These are phyloP conservation scores for Fraxinus quadrangulata DNA, from an alignment of 257 asterid genomes.

Conservation along the genomic window DNA sequence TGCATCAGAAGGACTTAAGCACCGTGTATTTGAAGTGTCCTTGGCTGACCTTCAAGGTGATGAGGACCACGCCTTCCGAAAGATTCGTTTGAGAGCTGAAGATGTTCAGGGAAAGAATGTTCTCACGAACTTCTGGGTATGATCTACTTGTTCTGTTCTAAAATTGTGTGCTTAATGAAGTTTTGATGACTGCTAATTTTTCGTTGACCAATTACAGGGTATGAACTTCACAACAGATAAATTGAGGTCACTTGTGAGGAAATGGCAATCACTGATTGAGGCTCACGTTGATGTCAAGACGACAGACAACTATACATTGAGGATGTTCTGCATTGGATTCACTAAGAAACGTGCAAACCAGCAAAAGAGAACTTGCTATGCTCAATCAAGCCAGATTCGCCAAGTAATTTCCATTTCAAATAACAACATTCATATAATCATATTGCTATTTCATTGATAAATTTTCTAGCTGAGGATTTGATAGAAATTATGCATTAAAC, in stretches of 20 bases:
- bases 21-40: slow-evolving; percentile 31
- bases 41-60: slow-evolving; percentile 37
- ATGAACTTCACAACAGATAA: slow-evolving; percentile 76
- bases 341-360: slow-evolving; percentile 73
- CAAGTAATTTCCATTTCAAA: slow-evolving; percentile 35
- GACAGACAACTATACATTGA: slow-evolving; percentile 53
- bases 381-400: slow-evolving; percentile 67
- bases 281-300: slow-evolving; percentile 74
- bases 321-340: slow-evolving; percentile 65
- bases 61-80: slow-evolving; percentile 34
- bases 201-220: slow-evolving; percentile 36
- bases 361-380: slow-evolving; percentile 69
- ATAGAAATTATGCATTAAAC: background rate
- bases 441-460: background rate
- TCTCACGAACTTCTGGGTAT: slow-evolving; percentile 33
- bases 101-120: slow-evolving; percentile 37
- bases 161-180: too few species aligned
- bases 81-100: slow-evolving; percentile 35
- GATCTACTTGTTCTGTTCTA: background rate
- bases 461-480: background rate
- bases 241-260: slow-evolving; percentile 62
- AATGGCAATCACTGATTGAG: slow-evolving; percentile 64
- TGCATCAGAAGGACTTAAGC: slow-evolving; percentile 36
- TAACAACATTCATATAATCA: too few species aligned
- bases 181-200: background rate